A percentile compares a stretch with the other conserved stretches of the same genome.
Evolutionary conservation across 1,139 yeast genomes (phyloP).

Genomic region (Candida smagusa): DNA sequence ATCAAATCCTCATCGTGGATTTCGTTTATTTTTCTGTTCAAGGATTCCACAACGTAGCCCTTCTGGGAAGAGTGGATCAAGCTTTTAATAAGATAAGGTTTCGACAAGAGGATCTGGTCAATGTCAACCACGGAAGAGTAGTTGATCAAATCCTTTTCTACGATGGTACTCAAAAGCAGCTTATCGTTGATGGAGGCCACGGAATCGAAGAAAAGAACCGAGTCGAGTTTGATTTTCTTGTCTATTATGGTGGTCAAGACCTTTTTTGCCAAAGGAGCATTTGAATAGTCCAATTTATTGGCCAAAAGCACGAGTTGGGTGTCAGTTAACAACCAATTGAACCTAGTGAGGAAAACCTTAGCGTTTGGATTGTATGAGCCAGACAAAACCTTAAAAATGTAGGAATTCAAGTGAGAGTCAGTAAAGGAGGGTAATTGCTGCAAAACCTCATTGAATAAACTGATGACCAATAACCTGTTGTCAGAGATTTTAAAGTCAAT

Average conservation of each 20-base stretch:
- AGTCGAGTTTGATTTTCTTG: slow-evolving; percentile 1
- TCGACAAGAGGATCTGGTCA: slow-evolving; percentile 13
- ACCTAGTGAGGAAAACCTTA: slow-evolving; percentile 11
- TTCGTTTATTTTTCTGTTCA: slow-evolving; percentile 13
- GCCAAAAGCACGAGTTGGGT: slow-evolving; percentile 12
- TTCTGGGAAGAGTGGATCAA: slow-evolving; percentile 14
- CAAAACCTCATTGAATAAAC: slow-evolving; percentile 38
- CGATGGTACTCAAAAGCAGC: neutral
- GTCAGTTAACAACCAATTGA: slow-evolving; percentile 24
- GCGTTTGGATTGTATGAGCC: slow-evolving; percentile 4
- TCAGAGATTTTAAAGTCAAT: neutral
- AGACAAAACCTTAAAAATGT: slow-evolving; percentile 12
- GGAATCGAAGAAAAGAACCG: slow-evolving; percentile 5
- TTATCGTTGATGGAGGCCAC: neutral
- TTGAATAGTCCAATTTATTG: neutral
- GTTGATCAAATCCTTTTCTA: slow-evolving; percentile 15
- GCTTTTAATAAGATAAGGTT: slow-evolving; percentile 22
- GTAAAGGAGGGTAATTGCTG: slow-evolving; percentile 21
- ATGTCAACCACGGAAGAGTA: slow-evolving; percentile 4
- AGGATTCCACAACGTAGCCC: slow-evolving; percentile 12
- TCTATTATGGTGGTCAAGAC: neutral
- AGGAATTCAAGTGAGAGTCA: slow-evolving; percentile 9
- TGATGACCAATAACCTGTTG: slow-evolving; percentile 8
- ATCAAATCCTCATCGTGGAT: slow-evolving; percentile 18
- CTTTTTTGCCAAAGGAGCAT: too few relatives aligned